A percentile compares a stretch with the other conserved stretches of the same genome.
Conservation (phyloP, 371 early-diverging fungal species). For the Mucor mucedo region DNA sequence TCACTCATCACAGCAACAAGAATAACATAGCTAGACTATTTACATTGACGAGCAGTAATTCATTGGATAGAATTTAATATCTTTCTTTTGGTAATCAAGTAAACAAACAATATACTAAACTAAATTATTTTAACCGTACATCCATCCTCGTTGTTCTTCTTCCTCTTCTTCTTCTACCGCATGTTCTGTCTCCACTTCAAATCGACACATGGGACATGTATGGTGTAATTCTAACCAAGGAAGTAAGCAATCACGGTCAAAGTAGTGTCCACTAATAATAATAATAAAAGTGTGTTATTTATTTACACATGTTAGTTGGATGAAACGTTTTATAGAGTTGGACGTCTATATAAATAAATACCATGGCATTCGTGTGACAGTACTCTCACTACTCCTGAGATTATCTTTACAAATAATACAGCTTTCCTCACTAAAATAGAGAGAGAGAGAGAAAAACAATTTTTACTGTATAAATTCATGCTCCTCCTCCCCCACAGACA, state of each 20-base stretch:
- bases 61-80: neutral
- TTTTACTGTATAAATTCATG: no score
- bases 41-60: no score
- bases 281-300: neutral
- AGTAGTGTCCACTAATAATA: constrained; percentile 58
- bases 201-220: constrained; percentile 68
- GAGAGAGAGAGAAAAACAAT: no score
- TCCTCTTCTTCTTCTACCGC: constrained; percentile 51
- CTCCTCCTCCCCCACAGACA: no score
- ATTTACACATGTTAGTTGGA: neutral
- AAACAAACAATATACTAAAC: neutral
- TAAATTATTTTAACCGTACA: constrained; percentile 43
- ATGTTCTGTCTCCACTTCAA: constrained; percentile 55
- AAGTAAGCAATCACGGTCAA: constrained; percentile 62
- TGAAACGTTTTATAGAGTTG: constrained; percentile 3
- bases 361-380: constrained; percentile 58
- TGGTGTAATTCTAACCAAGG: constrained; percentile 65
- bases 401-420: constrained; percentile 59
- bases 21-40: no score
- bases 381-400: constrained; percentile 29
- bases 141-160: constrained; percentile 49
- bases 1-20: no score
- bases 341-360: constrained; percentile 21
- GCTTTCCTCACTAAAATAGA: constrained; percentile 42
- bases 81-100: neutral